Percentiles rank a stretch among this genome's conserved stretches.
Conservation (phyloP, 2,329 filamentous ascomycete genomes). For the Cladobotryum protrusum region DNA sequence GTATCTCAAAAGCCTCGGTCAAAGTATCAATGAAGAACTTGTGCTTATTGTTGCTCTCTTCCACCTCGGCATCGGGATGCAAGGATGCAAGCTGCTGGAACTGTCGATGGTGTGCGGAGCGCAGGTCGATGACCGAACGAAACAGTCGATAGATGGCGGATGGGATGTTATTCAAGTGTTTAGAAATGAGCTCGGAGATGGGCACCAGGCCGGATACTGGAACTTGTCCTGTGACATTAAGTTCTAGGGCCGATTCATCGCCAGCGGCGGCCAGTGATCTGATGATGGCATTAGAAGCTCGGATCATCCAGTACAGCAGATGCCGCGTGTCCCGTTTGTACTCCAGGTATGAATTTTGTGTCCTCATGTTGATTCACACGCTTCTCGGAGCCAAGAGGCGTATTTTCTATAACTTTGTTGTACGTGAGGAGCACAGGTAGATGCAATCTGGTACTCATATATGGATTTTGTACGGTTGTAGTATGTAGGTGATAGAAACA, state of each 20-base stretch:
- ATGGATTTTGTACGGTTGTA: too few relatives aligned
- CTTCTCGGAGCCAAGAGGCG: background rate
- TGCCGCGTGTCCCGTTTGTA: conserved; percentile 36
- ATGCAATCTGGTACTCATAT: too few relatives aligned
- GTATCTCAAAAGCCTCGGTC: conserved; percentile 26
- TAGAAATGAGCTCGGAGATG: conserved; percentile 35
- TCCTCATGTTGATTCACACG: conserved; percentile 28
- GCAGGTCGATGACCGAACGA: conserved; percentile 31
- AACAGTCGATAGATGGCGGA: conserved; percentile 30
- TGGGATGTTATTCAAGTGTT: conserved; percentile 27
- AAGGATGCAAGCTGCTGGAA: conserved; percentile 28
- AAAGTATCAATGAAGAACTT: conserved; percentile 38
- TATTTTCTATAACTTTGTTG: background rate
- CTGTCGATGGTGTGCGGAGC: conserved; percentile 20
- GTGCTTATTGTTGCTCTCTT: conserved; percentile 34
- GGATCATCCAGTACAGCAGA: conserved; percentile 34
- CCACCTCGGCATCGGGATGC: conserved; percentile 29
- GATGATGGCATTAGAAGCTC: conserved; percentile 32
- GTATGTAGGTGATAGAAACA: too few relatives aligned
- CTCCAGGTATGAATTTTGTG: conserved; percentile 26
- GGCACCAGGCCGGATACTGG: conserved; percentile 30
- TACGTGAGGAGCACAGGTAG: too few relatives aligned
- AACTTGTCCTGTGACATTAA: conserved; percentile 33
- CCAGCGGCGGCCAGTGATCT: conserved; percentile 15
- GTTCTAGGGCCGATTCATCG: conserved; percentile 6